phyloP scores from a whole-genome alignment of 2,329 filamentous ascomycete species.

The Aspergillus terreus region DNA sequence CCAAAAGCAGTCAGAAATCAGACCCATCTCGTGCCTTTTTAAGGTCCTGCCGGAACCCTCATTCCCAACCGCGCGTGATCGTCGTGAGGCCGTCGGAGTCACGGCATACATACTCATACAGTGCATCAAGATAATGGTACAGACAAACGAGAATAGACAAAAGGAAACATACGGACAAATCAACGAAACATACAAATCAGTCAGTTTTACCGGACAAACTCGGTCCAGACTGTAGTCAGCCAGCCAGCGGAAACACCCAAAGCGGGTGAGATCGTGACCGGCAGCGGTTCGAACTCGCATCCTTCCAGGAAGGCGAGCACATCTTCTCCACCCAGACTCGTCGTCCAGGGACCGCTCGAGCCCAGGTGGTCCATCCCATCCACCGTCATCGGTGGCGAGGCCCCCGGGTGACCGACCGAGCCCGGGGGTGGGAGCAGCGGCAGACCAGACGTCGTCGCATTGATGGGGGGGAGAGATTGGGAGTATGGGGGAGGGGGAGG shows the following conservation, averaged over 20 bases:
- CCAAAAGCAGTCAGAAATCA: constrained; percentile 3
- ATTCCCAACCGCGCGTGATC: constrained; percentile 9
- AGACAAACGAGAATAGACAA: constrained; percentile 8
- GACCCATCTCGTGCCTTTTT: constrained; percentile 1
- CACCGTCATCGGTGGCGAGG: constrained; percentile 28
- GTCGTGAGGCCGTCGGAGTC: constrained; percentile 9
- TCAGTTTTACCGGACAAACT: constrained; percentile 24
- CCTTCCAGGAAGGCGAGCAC: constrained; percentile 36
- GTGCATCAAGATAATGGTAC: constrained; percentile 28
- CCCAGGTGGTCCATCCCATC: constrained; percentile 22
- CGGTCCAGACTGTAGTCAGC: constrained; percentile 34
- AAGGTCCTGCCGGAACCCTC: not conserved
- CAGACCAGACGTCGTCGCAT: constrained; percentile 24
- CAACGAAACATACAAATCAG: constrained; percentile 1
- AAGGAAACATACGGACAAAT: constrained; percentile 3
- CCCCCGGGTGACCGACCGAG: constrained; percentile 25
- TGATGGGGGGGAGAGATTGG: constrained; percentile 38
- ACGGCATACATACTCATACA: constrained; percentile 22
- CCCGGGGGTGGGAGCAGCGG: constrained; percentile 36
- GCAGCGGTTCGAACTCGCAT: constrained; percentile 28
- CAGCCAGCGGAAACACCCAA: constrained; percentile 32
- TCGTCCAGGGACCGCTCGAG: constrained; percentile 25
- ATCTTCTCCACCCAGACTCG: constrained; percentile 36
- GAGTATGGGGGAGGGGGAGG: constrained; percentile 32
- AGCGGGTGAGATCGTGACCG: constrained; percentile 25